Evolutionary conservation across 371 early-diverging fungal genomes (phyloP), one percentile per base, ranked within the genome.

Genomic region (Coemansia linderi): DNA sequence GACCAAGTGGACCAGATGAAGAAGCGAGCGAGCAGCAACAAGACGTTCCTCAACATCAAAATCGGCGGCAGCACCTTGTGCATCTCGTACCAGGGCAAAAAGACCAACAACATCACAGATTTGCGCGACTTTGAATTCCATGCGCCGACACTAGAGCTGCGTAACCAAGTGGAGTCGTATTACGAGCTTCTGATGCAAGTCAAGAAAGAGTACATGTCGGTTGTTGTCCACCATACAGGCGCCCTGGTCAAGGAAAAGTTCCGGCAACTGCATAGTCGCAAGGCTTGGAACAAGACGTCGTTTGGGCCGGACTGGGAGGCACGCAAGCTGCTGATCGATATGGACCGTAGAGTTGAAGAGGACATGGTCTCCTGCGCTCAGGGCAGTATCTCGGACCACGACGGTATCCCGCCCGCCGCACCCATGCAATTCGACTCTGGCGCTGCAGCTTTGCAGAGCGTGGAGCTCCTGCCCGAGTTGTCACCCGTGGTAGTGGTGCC

Each of bases 111-210:
- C 65, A 76, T 91, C 24, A 87, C 86, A 40, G 91, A 91, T 65
- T 56, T 91, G 61, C 81, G 83, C 59, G 81, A 85, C 66, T 89
- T 91, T 80, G 84, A 85, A 46, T 88, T 91, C 68, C 80, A 80
- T 36, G 77, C 90, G 73, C 90, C 90, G 1, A 86, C 86, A 12
- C 79, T 91, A 19, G 91, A 89, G 80, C 88, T 87, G 68, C 80
- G 86, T 50, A 90, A 90, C 81, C 85, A 85, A 67, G 87, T 89
- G 1, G 89, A 88, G 85, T 84, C 88, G 17, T 90, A 87, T 84
- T 82, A 82, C 37, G 90, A 91, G 61, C 80, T 91, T 38, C 66
- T 88, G 24, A 84, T 83, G 69, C 84, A 84, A 19, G 82, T 91
- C 27, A 88, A 87, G 69, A 83, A 83, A 74, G 90, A 89, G 74